Evolutionary conservation across 1,139 yeast species (phyloP).

Genomic region (Zhuliangozyma parablackwelliae): DNA sequence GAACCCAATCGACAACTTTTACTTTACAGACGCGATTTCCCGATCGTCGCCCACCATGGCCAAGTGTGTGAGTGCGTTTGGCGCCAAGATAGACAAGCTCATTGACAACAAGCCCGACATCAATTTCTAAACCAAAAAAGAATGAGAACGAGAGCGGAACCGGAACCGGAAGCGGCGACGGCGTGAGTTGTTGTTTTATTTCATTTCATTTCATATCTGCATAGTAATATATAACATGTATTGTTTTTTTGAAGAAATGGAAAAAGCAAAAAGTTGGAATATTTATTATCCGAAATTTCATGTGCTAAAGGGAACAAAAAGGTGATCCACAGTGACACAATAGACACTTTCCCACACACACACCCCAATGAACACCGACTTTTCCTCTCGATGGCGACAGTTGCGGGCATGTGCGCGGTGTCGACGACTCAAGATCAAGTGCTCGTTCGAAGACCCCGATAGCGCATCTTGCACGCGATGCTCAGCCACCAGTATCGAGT

Average conservation of each 20-base stretch:
- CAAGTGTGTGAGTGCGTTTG: slow-evolving; percentile 66
- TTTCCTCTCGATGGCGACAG: slow-evolving; percentile 38
- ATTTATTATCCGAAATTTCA: no score
- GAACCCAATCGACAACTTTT: slow-evolving; percentile 77
- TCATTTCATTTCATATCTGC: neutral
- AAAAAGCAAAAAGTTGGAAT: no score
- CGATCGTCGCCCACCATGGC: slow-evolving; percentile 92
- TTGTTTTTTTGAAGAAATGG: neutral
- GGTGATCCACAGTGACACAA: neutral
- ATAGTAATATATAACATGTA: neutral
- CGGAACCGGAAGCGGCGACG: no score
- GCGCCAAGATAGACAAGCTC: slow-evolving; percentile 59
- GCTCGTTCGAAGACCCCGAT: slow-evolving; percentile 47
- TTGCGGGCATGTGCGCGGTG: slow-evolving; percentile 56
- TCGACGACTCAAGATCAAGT: slow-evolving; percentile 51
- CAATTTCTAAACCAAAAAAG: slow-evolving; percentile 19
- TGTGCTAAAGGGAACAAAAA: neutral
- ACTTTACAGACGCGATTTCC: slow-evolving; percentile 84
- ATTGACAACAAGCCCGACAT: slow-evolving; percentile 46
- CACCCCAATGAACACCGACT: slow-evolving; percentile 4
- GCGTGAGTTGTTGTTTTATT: neutral
- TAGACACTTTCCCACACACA: neutral
- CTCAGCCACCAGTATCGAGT: slow-evolving; percentile 36
- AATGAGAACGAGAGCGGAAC: neutral
- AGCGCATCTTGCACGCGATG: slow-evolving; percentile 45